Conservation (phyloP, 495 filamentous ascomycete genomes). For the Neurospora discreta region DNA sequence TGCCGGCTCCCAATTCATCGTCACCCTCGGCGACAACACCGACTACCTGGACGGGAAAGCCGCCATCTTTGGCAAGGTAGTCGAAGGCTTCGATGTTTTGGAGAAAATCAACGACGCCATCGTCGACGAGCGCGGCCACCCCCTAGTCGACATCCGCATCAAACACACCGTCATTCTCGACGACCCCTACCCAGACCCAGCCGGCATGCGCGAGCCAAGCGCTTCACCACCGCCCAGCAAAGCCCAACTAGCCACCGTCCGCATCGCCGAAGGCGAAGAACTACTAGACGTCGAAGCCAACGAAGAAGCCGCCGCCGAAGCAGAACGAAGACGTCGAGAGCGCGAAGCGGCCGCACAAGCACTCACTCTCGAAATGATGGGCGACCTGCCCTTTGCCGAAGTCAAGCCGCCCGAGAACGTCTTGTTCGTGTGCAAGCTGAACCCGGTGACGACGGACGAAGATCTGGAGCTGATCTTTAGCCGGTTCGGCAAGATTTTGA, state of each 20-base stretch:
- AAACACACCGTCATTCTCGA: slow-evolving; percentile 83
- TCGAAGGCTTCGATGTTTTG: slow-evolving; percentile 82
- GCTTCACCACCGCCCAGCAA: slow-evolving; percentile 72
- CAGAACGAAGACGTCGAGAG: slow-evolving; percentile 73
- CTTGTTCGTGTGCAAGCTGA: slow-evolving; percentile 96
- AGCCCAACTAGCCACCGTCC: slow-evolving; percentile 79
- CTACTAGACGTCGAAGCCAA: slow-evolving; percentile 50
- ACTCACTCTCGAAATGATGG: slow-evolving; percentile 93
- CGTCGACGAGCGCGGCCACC: slow-evolving; percentile 71
- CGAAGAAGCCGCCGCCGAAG: slow-evolving; percentile 63
- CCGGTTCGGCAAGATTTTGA: slow-evolving; percentile 90
- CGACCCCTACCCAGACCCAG: slow-evolving; percentile 75
- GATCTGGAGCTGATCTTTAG: slow-evolving; percentile 93
- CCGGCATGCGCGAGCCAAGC: slow-evolving; percentile 61
- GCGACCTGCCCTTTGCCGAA: slow-evolving; percentile 93
- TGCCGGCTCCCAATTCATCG: slow-evolving; percentile 80
- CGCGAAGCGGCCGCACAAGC: slow-evolving; percentile 91
- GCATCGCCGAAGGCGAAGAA: slow-evolving; percentile 83
- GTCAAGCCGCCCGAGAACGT: slow-evolving; percentile 97
- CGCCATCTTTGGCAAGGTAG: slow-evolving; percentile 88
- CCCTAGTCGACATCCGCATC: slow-evolving; percentile 83
- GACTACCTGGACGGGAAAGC: slow-evolving; percentile 85
- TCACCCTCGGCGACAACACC: slow-evolving; percentile 76
- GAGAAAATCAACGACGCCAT: slow-evolving; percentile 91
- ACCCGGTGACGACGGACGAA: slow-evolving; percentile 89